Evolutionary conservation across 2,329 filamentous ascomycete species (phyloP).

Genomic region (Fonsecaea erecta): DNA sequence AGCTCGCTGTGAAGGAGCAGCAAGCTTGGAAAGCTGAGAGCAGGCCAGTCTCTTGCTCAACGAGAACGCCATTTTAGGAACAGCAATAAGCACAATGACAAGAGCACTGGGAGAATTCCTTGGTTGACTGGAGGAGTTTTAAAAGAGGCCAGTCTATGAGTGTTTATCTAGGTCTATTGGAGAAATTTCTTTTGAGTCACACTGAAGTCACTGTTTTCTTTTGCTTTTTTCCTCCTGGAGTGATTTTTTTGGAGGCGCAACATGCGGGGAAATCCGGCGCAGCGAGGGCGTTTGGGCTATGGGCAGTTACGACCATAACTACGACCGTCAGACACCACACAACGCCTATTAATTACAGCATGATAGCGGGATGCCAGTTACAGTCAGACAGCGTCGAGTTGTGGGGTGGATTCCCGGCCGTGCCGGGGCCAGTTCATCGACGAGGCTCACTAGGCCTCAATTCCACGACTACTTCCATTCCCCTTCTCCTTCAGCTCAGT

Average conservation of each 20-base stretch:
- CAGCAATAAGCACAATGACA: neutral
- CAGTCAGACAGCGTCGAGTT: too few species aligned
- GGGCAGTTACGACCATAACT: too few species aligned
- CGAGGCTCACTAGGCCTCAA: too few species aligned
- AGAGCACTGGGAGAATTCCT: neutral
- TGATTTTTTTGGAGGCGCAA: neutral
- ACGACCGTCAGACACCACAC: too few species aligned
- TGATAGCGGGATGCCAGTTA: too few species aligned
- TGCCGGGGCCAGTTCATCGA: too few species aligned
- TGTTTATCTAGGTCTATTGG: neutral
- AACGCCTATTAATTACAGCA: too few species aligned
- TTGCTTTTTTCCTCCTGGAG: neutral
- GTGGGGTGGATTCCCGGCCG: too few species aligned
- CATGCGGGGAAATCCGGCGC: slow-evolving; percentile 13
- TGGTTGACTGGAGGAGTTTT: neutral
- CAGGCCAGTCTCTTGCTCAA: slow-evolving; percentile 22
- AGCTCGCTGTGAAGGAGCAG: slow-evolving; percentile 20
- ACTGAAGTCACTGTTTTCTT: slow-evolving; percentile 7
- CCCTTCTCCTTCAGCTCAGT: neutral
- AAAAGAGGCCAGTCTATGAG: neutral
- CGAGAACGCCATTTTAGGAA: slow-evolving; percentile 21
- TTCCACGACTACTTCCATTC: too few species aligned
- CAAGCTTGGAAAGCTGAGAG: slow-evolving; percentile 18
- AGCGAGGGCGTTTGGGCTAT: neutral
- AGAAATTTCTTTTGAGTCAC: slow-evolving; percentile 9